Conservation (phyloP, 176 grass and related monocot genomes). For the Oryza rufipogon region DNA sequence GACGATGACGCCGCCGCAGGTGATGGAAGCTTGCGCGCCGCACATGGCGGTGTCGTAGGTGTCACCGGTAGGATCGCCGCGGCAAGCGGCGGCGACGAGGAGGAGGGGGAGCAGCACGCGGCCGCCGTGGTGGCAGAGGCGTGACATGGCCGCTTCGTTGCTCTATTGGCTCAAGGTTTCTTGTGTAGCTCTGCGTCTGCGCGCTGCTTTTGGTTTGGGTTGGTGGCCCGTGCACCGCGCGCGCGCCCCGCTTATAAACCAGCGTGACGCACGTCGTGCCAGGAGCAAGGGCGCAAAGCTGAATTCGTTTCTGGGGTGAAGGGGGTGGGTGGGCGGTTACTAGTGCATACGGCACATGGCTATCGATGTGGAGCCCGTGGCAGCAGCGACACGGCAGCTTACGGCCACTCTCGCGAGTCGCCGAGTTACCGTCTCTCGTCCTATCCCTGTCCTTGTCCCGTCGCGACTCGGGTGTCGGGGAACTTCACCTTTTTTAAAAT, state of each 20-base stretch:
- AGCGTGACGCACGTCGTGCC: background rate
- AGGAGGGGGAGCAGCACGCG: background rate
- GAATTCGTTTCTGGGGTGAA: background rate
- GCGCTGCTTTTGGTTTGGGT: background rate
- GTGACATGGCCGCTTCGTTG: conserved; percentile 18
- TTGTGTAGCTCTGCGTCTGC: background rate
- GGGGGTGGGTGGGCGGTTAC: conserved; percentile 31
- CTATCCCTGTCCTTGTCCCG: background rate
- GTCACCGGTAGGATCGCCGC: background rate
- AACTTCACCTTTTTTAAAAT: background rate
- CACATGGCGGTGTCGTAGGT: background rate
- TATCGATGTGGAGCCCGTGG: background rate
- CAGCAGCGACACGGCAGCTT: conserved; percentile 32
- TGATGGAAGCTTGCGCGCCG: background rate
- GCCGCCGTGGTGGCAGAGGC: background rate
- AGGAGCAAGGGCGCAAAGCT: background rate
- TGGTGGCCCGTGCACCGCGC: background rate
- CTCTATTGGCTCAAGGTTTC: background rate
- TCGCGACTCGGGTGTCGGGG: background rate
- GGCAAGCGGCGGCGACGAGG: background rate
- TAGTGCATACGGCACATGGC: background rate
- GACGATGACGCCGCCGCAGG: conserved; percentile 49
- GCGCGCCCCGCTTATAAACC: background rate
- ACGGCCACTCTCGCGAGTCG: background rate
- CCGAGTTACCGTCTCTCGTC: background rate